phyloP scores from a whole-genome alignment of 2,329 filamentous ascomycete genomes.

The Fusarium equiseti region DNA sequence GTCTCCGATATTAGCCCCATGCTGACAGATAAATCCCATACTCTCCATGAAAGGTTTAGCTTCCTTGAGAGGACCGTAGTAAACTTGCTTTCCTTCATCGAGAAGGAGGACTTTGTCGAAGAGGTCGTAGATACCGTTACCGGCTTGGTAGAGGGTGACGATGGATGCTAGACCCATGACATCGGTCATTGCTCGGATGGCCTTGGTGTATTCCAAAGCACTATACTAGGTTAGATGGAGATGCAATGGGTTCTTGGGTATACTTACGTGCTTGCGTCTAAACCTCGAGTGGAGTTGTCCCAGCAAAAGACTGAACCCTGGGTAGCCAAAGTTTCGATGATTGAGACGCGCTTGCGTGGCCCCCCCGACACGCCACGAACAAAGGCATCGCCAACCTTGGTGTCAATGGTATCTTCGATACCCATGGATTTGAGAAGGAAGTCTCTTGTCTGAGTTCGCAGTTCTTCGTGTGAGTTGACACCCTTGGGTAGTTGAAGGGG shows the following conservation, averaged over 20 bases:
- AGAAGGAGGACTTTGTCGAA: constrained; percentile 79
- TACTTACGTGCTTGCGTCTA: constrained; percentile 71
- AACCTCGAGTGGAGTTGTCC: constrained; percentile 75
- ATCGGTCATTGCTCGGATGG: constrained; percentile 73
- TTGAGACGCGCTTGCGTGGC: constrained; percentile 76
- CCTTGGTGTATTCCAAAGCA: constrained; percentile 70
- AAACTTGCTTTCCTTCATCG: constrained; percentile 74
- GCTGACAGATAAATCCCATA: constrained; percentile 71
- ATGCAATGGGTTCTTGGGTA: rapidly evolving
- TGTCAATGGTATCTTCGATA: constrained; percentile 70
- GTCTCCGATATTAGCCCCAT: constrained; percentile 68
- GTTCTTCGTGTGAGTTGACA: constrained; percentile 57
- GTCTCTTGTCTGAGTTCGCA: constrained; percentile 60
- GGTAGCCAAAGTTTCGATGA: constrained; percentile 72
- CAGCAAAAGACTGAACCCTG: constrained; percentile 71
- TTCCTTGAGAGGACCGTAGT: constrained; percentile 70
- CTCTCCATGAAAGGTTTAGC: constrained; percentile 74
- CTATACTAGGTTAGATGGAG: constrained; percentile 39
- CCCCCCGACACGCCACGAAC: constrained; percentile 76
- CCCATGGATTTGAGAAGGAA: constrained; percentile 69
- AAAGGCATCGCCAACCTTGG: constrained; percentile 76
- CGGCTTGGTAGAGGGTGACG: constrained; percentile 76
- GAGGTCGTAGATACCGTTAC: constrained; percentile 75
- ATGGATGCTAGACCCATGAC: constrained; percentile 70
- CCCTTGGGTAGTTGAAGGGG: constrained; percentile 62